Conservation (phyloP, 169 alveolate species). For the Hammondia hammondi region DNA sequence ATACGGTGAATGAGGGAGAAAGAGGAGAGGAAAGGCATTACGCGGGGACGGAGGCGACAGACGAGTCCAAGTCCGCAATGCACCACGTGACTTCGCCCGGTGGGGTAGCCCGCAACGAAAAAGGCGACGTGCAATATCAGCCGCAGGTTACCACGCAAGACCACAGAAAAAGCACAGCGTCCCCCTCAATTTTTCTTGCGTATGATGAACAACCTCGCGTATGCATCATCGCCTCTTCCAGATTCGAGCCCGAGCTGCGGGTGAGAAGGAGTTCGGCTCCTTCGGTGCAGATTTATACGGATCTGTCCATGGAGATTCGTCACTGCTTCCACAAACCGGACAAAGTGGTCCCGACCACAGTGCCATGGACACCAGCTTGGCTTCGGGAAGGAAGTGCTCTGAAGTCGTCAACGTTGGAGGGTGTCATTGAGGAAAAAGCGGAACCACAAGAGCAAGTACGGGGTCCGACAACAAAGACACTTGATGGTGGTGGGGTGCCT, state of each 20-base stretch:
- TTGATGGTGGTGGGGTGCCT: background rate
- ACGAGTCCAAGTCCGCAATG: background rate
- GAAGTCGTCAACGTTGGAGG: background rate
- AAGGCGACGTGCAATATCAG: background rate
- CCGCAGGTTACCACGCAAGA: background rate
- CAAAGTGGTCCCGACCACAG: background rate
- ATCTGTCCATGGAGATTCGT: background rate
- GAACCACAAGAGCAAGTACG: background rate
- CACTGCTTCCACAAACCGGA: background rate
- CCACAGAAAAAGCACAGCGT: background rate
- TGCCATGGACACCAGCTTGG: background rate
- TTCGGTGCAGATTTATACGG: slow-evolving; percentile 16
- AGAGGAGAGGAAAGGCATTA: background rate
- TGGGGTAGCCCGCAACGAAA: background rate
- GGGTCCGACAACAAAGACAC: background rate
- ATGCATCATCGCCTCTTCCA: background rate
- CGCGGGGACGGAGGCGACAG: background rate
- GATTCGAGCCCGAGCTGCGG: background rate
- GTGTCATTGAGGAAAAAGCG: background rate
- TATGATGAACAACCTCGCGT: slow-evolving; percentile 2
- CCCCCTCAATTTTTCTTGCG: background rate
- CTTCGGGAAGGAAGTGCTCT: background rate
- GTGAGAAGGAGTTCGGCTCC: slow-evolving; percentile 3
- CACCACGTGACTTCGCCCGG: background rate
- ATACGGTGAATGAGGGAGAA: background rate